Evolutionary conservation across 2,329 filamentous ascomycete species (phyloP).

Genomic region (Tolypocladium ophioglossoides): DNA sequence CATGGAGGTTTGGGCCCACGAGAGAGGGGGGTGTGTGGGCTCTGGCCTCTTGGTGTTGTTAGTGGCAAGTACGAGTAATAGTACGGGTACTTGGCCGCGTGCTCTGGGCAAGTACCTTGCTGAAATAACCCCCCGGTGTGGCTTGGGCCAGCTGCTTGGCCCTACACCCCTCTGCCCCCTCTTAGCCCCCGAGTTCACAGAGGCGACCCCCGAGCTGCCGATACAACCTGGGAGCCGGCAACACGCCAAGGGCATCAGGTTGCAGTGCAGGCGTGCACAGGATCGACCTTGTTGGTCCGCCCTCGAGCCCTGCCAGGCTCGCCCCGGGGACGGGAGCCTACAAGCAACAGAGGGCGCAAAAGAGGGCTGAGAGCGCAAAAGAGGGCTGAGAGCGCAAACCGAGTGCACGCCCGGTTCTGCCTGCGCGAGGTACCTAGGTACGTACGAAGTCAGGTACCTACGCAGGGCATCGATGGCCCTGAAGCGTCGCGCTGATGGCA

Average conservation of each 20-base stretch:
- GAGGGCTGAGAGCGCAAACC: neutral
- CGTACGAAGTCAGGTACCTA: too few species aligned
- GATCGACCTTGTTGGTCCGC: neutral
- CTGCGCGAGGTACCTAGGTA: neutral
- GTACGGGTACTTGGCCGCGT: neutral
- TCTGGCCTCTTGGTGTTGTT: neutral
- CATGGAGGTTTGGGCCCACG: neutral
- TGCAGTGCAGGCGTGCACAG: neutral
- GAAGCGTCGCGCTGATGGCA: too few species aligned
- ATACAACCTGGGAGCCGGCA: too few species aligned
- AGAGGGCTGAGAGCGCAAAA: too few species aligned
- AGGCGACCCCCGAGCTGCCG: too few species aligned
- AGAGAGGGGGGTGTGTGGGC: neutral
- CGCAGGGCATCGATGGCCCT: neutral
- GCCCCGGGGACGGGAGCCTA: neutral
- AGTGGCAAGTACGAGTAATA: too few species aligned
- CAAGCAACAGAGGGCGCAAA: too few species aligned
- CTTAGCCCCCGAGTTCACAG: neutral
- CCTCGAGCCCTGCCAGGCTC: neutral
- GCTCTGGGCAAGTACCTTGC: neutral
- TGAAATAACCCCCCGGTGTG: neutral
- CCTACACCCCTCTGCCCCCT: neutral
- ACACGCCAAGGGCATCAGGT: neutral
- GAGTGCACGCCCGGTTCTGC: neutral
- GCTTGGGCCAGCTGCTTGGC: neutral